phyloP scores from a whole-genome alignment of 164 flowering plant genomes.

The Nelumbo lutea region DNA sequence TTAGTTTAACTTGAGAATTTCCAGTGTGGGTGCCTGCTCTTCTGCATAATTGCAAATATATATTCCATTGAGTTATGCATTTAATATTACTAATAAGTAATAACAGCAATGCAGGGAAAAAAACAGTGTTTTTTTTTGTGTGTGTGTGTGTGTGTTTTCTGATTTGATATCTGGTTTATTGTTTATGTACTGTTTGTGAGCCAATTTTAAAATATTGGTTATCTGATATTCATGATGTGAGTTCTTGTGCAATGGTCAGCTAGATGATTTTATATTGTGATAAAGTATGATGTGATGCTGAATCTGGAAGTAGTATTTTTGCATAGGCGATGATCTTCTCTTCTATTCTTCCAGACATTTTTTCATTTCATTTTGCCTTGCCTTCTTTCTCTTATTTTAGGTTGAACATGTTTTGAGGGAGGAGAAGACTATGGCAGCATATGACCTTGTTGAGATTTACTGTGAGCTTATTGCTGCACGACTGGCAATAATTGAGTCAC shows the following conservation, averaged over 20 bases:
- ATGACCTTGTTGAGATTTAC: conserved; percentile 76
- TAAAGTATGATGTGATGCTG: not conserved
- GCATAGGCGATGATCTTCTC: conserved; percentile 1
- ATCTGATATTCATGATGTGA: not conserved
- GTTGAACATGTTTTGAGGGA: conserved; percentile 92
- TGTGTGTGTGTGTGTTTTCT: no score
- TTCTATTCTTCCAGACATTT: not conserved
- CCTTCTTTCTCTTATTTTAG: conserved; percentile 33
- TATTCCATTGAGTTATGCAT: no score
- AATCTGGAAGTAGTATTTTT: not conserved
- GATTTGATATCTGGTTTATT: no score
- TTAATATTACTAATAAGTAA: no score
- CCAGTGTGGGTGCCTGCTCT: no score
- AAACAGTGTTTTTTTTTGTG: no score
- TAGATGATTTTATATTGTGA: not conserved
- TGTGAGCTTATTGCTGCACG: conserved; percentile 90
- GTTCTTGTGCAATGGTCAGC: not conserved
- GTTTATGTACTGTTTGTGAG: no score
- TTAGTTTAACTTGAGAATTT: no score
- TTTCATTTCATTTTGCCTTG: not conserved
- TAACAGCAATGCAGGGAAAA: no score
- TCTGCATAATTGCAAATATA: no score
- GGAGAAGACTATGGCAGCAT: conserved; percentile 88
- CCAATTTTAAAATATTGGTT: not conserved
- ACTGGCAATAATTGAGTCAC: conserved; percentile 89